These are phyloP conservation scores for Vaccinium macrocarpon DNA, from an alignment of 148 eudicot species.

Conservation along the genomic window DNA sequence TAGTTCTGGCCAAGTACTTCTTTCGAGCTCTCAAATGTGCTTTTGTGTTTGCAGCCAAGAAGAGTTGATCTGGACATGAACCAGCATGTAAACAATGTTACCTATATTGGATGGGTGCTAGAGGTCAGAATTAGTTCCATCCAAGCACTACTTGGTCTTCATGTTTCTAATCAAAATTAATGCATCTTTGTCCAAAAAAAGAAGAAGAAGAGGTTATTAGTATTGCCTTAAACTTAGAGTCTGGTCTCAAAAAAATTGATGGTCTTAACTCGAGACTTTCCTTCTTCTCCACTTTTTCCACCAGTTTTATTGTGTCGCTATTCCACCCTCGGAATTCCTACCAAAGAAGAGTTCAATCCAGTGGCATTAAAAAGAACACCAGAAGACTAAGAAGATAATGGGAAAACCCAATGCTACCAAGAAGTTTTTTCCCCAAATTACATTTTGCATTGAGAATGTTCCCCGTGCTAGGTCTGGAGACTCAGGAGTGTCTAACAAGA, in stretches of 20 bases:
- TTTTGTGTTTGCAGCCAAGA: slow-evolving; percentile 62
- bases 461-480: not conserved
- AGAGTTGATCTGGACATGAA: slow-evolving; percentile 98
- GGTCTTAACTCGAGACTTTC: not conserved
- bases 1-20: not conserved
- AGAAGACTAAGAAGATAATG: not conserved
- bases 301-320: not conserved
- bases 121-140: slow-evolving; percentile 53
- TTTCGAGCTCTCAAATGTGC: slow-evolving; percentile 14
- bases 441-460: not conserved
- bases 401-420: not conserved
- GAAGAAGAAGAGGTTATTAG: no score
- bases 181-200: not conserved
- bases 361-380: not conserved
- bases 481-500: not conserved
- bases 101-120: slow-evolving; percentile 91
- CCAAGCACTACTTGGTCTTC: not conserved
- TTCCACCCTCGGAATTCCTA: not conserved
- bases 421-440: no score
- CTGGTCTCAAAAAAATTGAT: not conserved
- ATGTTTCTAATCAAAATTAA: not conserved
- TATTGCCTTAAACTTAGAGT: not conserved
- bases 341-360: not conserved
- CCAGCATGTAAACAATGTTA: slow-evolving; percentile 92
- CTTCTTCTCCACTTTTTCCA: not conserved